phyloP scores from a whole-genome alignment of 2,329 filamentous ascomycete species.

The Septoria petroselini region DNA sequence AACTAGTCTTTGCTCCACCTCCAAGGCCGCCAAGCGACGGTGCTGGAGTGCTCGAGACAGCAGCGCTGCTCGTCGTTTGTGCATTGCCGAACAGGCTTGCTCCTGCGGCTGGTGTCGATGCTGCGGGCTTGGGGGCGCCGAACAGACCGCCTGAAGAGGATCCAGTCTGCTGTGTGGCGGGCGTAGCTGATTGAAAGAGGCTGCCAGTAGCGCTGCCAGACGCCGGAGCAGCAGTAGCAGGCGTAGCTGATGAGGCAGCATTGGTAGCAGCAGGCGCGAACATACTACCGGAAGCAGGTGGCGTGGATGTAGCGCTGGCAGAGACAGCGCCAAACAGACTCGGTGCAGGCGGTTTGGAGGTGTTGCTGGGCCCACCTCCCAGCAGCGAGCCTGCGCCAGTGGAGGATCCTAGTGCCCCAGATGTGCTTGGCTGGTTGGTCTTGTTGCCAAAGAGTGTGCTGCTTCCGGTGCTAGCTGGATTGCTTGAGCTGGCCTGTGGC shows the following conservation, averaged over 20 bases:
- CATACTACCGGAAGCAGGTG: conserved; percentile 8
- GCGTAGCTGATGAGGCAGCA: conserved; percentile 7
- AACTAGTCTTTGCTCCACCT: conserved; percentile 4
- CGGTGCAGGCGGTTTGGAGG: neutral
- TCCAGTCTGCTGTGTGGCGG: conserved; percentile 10
- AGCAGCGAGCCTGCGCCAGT: neutral
- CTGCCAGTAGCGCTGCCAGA: conserved; percentile 3
- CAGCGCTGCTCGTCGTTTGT: conserved; percentile 6
- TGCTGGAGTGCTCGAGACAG: conserved; percentile 7
- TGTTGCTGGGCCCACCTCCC: neutral
- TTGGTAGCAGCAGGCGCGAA: conserved; percentile 8
- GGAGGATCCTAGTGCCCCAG: conserved; percentile 5
- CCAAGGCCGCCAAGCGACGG: conserved; percentile 4
- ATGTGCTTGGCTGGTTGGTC: conserved; percentile 7
- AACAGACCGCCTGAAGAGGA: neutral
- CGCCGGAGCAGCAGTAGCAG: conserved; percentile 1
- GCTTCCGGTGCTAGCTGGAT: conserved; percentile 14
- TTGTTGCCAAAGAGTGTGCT: conserved; percentile 14
- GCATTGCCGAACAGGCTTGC: conserved; percentile 12
- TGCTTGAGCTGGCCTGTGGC: conserved; percentile 13
- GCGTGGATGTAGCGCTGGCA: conserved; percentile 11
- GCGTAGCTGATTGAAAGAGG: conserved; percentile 12
- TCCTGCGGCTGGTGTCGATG: conserved; percentile 3
- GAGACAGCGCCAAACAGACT: neutral
- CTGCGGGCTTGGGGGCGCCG: neutral